Conservation (phyloP, 73 alveolate genomes). For the Stentor roeselii region DNA sequence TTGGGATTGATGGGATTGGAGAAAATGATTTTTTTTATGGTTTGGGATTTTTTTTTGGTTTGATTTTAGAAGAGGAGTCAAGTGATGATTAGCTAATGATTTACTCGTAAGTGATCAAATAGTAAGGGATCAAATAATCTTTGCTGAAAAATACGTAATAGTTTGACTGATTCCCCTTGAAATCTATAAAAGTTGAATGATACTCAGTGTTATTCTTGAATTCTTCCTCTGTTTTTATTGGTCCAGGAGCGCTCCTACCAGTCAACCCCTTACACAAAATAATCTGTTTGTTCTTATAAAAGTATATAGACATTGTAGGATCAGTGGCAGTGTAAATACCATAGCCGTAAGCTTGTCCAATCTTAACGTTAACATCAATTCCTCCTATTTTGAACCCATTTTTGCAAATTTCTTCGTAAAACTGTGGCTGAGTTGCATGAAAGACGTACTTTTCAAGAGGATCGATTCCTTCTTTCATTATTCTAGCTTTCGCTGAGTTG, state of each 20-base stretch:
- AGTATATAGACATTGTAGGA: background rate
- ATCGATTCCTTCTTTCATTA: background rate
- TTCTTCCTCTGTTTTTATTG: background rate
- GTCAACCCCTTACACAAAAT: background rate
- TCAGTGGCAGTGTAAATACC: conserved; percentile 21
- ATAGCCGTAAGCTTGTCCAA: background rate
- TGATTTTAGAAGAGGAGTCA: no score
- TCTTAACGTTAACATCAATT: background rate
- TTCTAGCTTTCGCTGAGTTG: background rate
- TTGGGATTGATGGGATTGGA: no score
- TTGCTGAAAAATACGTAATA: background rate
- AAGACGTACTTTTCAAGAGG: background rate
- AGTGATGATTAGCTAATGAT: no score
- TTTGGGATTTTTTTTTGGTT: no score
- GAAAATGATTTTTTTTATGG: no score
- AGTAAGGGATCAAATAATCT: background rate
- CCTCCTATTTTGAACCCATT: background rate
- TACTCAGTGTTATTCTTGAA: background rate
- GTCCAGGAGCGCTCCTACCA: background rate
- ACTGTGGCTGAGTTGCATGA: background rate
- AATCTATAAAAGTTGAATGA: background rate
- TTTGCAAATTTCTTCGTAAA: background rate
- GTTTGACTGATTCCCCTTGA: background rate
- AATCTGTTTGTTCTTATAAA: background rate
- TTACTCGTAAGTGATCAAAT: background rate